Base-by-base conservation (phyloP, 805 yeast genomes). In the Candida pseudoglaebosa region DNA sequence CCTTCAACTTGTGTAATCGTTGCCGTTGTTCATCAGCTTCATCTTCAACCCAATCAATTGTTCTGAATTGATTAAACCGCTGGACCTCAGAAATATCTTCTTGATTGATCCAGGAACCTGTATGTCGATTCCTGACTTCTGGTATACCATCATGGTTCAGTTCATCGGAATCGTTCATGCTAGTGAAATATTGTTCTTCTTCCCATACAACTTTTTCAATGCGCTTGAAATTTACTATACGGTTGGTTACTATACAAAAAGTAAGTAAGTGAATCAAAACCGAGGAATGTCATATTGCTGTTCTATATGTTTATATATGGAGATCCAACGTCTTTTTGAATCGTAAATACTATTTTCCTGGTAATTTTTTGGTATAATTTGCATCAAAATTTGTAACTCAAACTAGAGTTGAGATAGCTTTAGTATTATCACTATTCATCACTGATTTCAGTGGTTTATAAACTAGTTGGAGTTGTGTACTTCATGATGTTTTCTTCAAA, bases 21-120 rank as follows among this genome's bases (percentile, higher is more conserved):
- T 54, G 53, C 30, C 54, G 49, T 46, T 80, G 78, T 24, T 75
- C 77, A 17, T 65, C 65, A 15, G 72, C 55, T 36, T 77, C 75
- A 47, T 82, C 89, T 38, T 77, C 76, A 12, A 80, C 67, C 85
- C 88, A 80, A 49, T 84, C 91, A 3, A 83, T 71, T 3, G 91
- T 84, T 13, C 61, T 61, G 52, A 81, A 84, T 32, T 77, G 77
- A 32, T 77, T 73, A 50, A 82, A 84, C 36, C 77, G 59, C 39
- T 70, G 71, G 13, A 71, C 70, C 33, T 68, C 67, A 16, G 54
- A 51, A 14, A 69, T 52, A 4, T 44, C 38, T 10, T 59, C 61
- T 39, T 68, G 73, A 38, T 61, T 51, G 31, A 59, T 46, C 73
- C 73, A 68, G 22, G 53, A 47, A 1, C 73, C 72, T 0, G 67